These are phyloP conservation scores for Fusarium kyushuense DNA, from an alignment of 2,329 filamentous ascomycete genomes.

Conservation along the genomic window DNA sequence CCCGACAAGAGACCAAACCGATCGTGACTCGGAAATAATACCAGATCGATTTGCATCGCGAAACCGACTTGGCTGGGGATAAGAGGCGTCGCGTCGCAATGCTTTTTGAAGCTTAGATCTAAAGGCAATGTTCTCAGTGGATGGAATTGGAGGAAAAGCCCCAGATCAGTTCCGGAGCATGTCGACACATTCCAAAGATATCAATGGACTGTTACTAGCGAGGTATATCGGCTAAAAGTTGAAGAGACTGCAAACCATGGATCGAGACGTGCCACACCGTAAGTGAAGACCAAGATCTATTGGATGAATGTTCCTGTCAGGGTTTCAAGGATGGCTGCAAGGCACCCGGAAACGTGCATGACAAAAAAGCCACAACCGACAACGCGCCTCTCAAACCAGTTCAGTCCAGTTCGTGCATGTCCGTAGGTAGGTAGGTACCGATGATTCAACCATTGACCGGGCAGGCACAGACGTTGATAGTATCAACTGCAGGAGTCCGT, in stretches of 20 bases:
- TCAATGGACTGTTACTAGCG: slow-evolving; percentile 18
- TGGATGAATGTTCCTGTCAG: slow-evolving; percentile 16
- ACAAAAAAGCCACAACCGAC: slow-evolving; percentile 37
- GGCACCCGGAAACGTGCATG: slow-evolving; percentile 40
- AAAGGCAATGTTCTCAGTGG: slow-evolving; percentile 10
- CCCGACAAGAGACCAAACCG: background rate
- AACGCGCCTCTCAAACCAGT: slow-evolving; percentile 25
- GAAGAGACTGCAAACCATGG: slow-evolving; percentile 18
- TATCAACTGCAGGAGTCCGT: slow-evolving; percentile 2
- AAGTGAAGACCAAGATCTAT: slow-evolving; percentile 13
- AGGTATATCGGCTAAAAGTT: slow-evolving; percentile 28
- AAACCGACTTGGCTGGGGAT: background rate
- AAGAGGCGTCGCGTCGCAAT: slow-evolving; percentile 25
- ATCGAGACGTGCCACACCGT: background rate
- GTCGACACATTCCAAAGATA: slow-evolving; percentile 28
- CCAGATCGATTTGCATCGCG: slow-evolving; percentile 1
- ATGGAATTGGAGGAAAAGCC: background rate
- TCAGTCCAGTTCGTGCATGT: background rate
- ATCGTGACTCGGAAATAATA: background rate
- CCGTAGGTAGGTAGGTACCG: background rate
- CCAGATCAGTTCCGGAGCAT: slow-evolving; percentile 12
- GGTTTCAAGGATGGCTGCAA: slow-evolving; percentile 20
- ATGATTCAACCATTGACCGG: slow-evolving; percentile 6
- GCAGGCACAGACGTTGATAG: slow-evolving; percentile 1
- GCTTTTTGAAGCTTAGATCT: slow-evolving; percentile 7